Evolutionary conservation across 2,329 filamentous ascomycete genomes (phyloP).

Genomic region (Parafenestella ontariensis): DNA sequence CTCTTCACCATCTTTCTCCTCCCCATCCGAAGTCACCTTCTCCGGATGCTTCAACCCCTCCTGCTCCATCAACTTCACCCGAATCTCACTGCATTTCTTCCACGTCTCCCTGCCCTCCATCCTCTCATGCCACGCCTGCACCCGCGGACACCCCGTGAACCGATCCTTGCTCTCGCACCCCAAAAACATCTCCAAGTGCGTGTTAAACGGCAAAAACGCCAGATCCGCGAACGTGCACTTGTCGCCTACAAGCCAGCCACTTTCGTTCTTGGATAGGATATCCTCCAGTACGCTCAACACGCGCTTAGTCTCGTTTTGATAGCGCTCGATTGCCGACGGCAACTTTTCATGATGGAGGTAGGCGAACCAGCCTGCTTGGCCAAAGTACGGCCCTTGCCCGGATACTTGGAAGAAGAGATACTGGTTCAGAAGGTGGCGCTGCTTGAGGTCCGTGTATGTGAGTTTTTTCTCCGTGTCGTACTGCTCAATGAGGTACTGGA

Average conservation of each 20-base stretch:
- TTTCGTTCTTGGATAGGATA: slow-evolving; percentile 18
- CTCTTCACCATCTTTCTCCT: too few relatives aligned
- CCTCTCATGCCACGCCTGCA: slow-evolving; percentile 47
- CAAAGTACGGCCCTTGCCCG: slow-evolving; percentile 49
- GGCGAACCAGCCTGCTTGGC: slow-evolving; percentile 52
- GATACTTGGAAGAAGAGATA: slow-evolving; percentile 46
- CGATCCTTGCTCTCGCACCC: slow-evolving; percentile 14
- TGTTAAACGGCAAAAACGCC: slow-evolving; percentile 50
- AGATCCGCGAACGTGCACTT: slow-evolving; percentile 54
- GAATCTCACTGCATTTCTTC: slow-evolving; percentile 43
- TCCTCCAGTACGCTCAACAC: slow-evolving; percentile 55
- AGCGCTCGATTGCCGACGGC: slow-evolving; percentile 53
- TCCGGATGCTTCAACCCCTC: slow-evolving; percentile 46
- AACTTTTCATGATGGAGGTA: slow-evolving; percentile 53
- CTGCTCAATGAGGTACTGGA: slow-evolving; percentile 44
- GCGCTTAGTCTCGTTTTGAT: slow-evolving; percentile 54
- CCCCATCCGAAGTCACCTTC: too few relatives aligned
- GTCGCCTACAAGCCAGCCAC: slow-evolving; percentile 52
- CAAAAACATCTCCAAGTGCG: slow-evolving; percentile 25
- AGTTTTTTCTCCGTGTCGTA: slow-evolving; percentile 45
- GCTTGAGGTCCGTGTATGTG: slow-evolving; percentile 24
- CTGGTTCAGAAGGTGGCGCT: slow-evolving; percentile 33
- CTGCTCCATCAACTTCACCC: slow-evolving; percentile 47
- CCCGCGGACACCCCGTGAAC: slow-evolving; percentile 22
- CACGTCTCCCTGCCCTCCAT: slow-evolving; percentile 45